These are phyloP conservation scores for Coemansia sp. DNA, from an alignment of 371 early-diverging fungal species.

Conservation along the genomic window DNA sequence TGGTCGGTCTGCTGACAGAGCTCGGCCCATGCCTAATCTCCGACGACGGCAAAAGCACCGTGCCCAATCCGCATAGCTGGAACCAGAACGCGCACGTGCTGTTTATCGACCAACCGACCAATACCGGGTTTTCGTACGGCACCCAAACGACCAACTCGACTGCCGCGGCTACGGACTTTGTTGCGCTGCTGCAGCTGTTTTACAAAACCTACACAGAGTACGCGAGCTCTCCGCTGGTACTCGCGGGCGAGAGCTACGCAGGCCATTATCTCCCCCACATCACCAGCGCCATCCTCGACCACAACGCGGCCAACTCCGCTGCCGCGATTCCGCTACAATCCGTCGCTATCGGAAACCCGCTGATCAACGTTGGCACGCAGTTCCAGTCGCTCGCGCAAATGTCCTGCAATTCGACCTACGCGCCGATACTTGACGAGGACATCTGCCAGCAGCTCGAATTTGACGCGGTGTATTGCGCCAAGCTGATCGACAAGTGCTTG, in stretches of 20 bases:
- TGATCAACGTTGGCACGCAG: slow-evolving; percentile 81
- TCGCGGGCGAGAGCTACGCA: slow-evolving; percentile 61
- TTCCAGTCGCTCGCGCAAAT: slow-evolving; percentile 79
- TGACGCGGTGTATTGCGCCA: slow-evolving; percentile 65
- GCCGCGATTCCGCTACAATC: slow-evolving; percentile 62
- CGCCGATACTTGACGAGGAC: slow-evolving; percentile 60
- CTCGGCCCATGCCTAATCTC: slow-evolving; percentile 72
- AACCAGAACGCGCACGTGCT: slow-evolving; percentile 72
- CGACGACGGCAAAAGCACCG: slow-evolving; percentile 59
- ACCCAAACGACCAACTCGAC: slow-evolving; percentile 53
- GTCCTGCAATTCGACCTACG: slow-evolving; percentile 72
- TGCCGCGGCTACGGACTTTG: slow-evolving; percentile 60
- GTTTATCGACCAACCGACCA: slow-evolving; percentile 82
- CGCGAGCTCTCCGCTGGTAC: slow-evolving; percentile 52
- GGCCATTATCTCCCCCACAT: slow-evolving; percentile 77
- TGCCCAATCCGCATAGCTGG: slow-evolving; percentile 69
- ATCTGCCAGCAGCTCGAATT: slow-evolving; percentile 67
- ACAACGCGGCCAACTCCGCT: slow-evolving; percentile 45
- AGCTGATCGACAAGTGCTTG: slow-evolving; percentile 74
- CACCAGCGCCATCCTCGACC: slow-evolving; percentile 58
- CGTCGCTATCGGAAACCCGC: slow-evolving; percentile 82
- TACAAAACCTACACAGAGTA: slow-evolving; percentile 61
- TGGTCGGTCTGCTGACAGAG: slow-evolving; percentile 78
- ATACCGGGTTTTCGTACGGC: slow-evolving; percentile 75
- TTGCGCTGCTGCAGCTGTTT: slow-evolving; percentile 64